Evolutionary conservation across 495 filamentous ascomycete genomes (phyloP).

Genomic region (Trichocladium antarcticum): DNA sequence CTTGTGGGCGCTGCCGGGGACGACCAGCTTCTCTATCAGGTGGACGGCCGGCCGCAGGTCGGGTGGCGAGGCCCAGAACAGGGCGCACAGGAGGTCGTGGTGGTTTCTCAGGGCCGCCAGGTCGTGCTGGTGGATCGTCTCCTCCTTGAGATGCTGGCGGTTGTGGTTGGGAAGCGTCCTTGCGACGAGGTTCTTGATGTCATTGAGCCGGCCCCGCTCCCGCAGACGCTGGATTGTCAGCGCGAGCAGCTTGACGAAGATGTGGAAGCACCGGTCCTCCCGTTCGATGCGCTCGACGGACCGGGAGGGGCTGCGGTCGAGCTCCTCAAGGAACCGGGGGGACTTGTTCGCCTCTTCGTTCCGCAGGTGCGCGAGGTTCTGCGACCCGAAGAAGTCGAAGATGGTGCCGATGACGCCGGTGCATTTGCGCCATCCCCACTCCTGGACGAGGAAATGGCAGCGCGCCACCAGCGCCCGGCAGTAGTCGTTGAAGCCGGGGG

Average conservation of each 20-base stretch:
- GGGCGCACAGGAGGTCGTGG: conserved; percentile 78
- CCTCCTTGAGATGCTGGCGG: conserved; percentile 74
- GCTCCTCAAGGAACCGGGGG: conserved; percentile 63
- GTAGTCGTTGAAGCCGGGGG: conserved; percentile 68
- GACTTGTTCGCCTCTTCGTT: conserved; percentile 71
- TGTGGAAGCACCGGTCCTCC: conserved; percentile 80
- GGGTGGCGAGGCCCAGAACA: conserved; percentile 76
- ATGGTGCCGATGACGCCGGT: conserved; percentile 65
- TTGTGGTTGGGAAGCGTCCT: conserved; percentile 83
- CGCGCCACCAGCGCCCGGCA: conserved; percentile 60
- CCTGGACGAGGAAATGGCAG: conserved; percentile 65
- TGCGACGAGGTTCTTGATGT: conserved; percentile 63
- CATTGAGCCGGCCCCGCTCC: conserved; percentile 51
- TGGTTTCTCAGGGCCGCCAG: conserved; percentile 86
- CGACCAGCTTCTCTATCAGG: conserved; percentile 66
- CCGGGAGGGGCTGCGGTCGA: conserved; percentile 52
- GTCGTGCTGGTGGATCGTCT: conserved; percentile 58
- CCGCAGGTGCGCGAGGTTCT: conserved; percentile 58
- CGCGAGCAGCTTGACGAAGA: conserved; percentile 79
- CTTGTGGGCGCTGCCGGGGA: conserved; percentile 65
- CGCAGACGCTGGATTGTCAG: conserved; percentile 53
- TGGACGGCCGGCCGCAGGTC: conserved; percentile 57
- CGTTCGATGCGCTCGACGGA: conserved; percentile 45
- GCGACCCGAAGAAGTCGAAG: conserved; percentile 84
- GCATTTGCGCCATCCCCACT: conserved; percentile 81